Base-by-base conservation (phyloP, 768 basidiomycete species). In the Coprinopsis marcescibilis region DNA sequence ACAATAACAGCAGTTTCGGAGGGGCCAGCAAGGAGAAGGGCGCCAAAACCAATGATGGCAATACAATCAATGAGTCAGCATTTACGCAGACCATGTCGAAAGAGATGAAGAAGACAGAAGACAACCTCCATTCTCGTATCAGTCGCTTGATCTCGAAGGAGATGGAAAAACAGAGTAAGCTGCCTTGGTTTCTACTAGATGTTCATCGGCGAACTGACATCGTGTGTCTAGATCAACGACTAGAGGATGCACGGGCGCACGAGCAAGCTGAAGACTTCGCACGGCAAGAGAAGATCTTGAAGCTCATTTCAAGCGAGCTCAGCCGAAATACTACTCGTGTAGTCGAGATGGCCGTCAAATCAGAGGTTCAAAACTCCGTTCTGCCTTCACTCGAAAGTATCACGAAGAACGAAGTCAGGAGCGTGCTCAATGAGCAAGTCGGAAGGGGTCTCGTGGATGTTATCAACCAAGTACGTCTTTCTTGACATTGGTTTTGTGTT, bases 121-220 rank as follows among this genome's bases (percentile, higher is more conserved):
- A 89, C 58, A 89, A 67, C 54, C 63, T 93, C 40, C 83, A 88
- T 52, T 80, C 63, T 30, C 80, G 83, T 38, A 81, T 93, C 49
- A 83, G 83, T n/a, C 79, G 84, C 35, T 66, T 90, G 43, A 81
- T 93, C 53, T 76, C 76, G 29, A 88, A 87, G 67, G 90, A 93
- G 64, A 83, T 93, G 75, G 90, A 92, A 58, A 91, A 85, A 65
- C 89, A 92, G 63, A 82, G 90, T 90, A 53, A 63, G 86, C 70
- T 24, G 19, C 37, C 58, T 34, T 46, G 46, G 23, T 8, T 17
- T 15, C 37, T 48, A 39, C 37, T 46, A 39, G 41, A 44, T 56
- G 26, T 42, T 12, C 44, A 47, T 46, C 19, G 15, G n/a, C 36
- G 33, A 41, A 29, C 38, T 20, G 39, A 34, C 17, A 39, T 36